Conservation (phyloP, 305 asterid species). For the Fraxinus xanthoxyloides region DNA sequence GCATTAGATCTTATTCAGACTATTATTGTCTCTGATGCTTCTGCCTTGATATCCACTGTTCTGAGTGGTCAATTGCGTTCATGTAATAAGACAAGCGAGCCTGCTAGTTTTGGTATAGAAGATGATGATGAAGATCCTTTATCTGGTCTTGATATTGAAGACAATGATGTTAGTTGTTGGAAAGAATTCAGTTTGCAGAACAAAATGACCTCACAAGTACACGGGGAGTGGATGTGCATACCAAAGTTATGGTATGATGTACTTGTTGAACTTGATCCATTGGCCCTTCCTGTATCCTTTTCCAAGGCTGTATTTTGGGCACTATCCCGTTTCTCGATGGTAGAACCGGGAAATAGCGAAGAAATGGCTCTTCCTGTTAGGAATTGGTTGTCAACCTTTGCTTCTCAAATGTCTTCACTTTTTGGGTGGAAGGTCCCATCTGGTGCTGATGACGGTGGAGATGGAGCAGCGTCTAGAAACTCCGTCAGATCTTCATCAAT, state of each 20-base stretch:
- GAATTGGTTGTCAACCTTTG: slow-evolving; percentile 67
- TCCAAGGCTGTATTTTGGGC: slow-evolving; percentile 95
- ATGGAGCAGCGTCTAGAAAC: slow-evolving; percentile 69
- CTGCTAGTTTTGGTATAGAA: slow-evolving; percentile 37
- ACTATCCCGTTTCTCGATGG: slow-evolving; percentile 74
- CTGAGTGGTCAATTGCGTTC: slow-evolving; percentile 56
- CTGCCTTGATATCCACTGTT: slow-evolving; percentile 66
- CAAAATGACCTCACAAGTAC: slow-evolving; percentile 57
- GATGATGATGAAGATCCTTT: slow-evolving; percentile 60
- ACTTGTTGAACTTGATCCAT: slow-evolving; percentile 79
- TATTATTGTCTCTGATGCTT: slow-evolving; percentile 87
- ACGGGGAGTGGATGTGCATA: slow-evolving; percentile 90
- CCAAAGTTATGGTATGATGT: slow-evolving; percentile 99
- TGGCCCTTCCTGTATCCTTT: slow-evolving; percentile 72
- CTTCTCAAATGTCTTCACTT: slow-evolving; percentile 71
- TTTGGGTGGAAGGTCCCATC: slow-evolving; percentile 91
- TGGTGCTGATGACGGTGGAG: slow-evolving; percentile 92
- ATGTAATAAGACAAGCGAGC: slow-evolving; percentile 44
- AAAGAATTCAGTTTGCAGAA: slow-evolving; percentile 68
- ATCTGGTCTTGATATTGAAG: slow-evolving; percentile 45
- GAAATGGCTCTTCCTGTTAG: slow-evolving; percentile 55
- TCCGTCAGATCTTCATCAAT: slow-evolving; percentile 70
- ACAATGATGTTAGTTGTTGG: slow-evolving; percentile 74
- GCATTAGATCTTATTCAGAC: slow-evolving; percentile 90
- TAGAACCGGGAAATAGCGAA: slow-evolving; percentile 57